phyloP scores from a whole-genome alignment of 768 basidiomycete species.

The Pisolithus microcarpus region DNA sequence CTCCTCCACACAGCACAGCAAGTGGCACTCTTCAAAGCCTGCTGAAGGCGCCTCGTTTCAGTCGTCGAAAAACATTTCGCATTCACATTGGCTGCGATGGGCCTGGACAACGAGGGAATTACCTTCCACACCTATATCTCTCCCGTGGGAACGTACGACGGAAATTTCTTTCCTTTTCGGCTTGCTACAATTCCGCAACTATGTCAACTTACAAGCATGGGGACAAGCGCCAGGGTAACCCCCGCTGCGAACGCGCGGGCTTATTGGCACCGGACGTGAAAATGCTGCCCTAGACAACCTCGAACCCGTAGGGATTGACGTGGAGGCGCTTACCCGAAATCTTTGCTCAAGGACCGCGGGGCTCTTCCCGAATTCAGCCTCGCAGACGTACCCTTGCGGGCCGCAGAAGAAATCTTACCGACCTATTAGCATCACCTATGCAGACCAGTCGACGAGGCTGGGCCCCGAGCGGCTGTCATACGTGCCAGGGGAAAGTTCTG shows the following conservation, averaged over 20 bases:
- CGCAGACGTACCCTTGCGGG: conserved; percentile 65
- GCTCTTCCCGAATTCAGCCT: conserved; percentile 42
- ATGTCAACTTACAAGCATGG: conserved; percentile 21
- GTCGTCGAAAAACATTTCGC: too few species aligned
- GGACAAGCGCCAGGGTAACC: conserved; percentile 29
- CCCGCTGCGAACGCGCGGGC: conserved; percentile 63
- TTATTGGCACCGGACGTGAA: conserved; percentile 65
- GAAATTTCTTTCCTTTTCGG: too few species aligned
- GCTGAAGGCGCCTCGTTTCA: too few species aligned
- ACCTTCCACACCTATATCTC: too few species aligned
- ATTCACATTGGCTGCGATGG: too few species aligned
- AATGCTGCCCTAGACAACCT: conserved; percentile 53
- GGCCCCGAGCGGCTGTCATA: conserved; percentile 48
- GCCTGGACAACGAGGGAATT: too few species aligned
- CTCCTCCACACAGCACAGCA: too few species aligned
- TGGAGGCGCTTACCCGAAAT: conserved; percentile 28
- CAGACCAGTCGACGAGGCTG: conserved; percentile 61
- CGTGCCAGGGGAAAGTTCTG: conserved; percentile 23
- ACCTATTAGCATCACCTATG: conserved; percentile 65
- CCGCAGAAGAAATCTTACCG: conserved; percentile 67
- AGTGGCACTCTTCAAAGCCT: too few species aligned
- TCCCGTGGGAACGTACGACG: too few species aligned
- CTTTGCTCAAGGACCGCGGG: conserved; percentile 22
- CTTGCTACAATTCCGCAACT: too few species aligned
- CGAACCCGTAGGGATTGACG: conserved; percentile 39